Conservation (phyloP, 2,329 filamentous ascomycete species). For the Verruconis gallopava region DNA sequence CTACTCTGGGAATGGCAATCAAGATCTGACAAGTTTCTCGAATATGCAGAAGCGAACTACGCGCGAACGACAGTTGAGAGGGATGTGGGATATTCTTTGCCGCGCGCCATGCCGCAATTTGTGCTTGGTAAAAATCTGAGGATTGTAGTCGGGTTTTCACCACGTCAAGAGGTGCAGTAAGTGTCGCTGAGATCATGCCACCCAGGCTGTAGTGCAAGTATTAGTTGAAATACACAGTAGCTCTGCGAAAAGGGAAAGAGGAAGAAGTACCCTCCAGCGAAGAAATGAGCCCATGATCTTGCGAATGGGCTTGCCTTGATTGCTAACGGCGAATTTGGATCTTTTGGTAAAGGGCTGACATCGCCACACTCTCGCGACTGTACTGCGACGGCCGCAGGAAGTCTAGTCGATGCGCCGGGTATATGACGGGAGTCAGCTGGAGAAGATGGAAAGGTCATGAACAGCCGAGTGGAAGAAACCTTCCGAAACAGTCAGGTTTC, state of each 20-base stretch:
- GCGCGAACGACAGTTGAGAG: constrained; percentile 48
- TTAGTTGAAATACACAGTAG: not conserved
- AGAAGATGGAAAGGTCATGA: constrained; percentile 12
- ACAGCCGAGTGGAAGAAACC: constrained; percentile 5
- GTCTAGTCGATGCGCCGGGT: constrained; percentile 8
- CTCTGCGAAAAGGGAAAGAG: not conserved
- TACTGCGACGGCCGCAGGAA: not conserved
- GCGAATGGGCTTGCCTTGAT: constrained; percentile 28
- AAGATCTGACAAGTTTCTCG: constrained; percentile 79
- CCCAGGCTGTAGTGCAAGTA: constrained; percentile 48
- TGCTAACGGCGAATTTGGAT: not conserved
- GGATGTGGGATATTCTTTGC: constrained; percentile 42
- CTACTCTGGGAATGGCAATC: constrained; percentile 61
- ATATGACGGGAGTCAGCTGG: constrained; percentile 15
- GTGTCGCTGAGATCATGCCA: constrained; percentile 79
- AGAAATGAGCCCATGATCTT: constrained; percentile 84
- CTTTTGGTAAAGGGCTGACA: constrained; percentile 3
- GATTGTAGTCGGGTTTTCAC: constrained; percentile 77
- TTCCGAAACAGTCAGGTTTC: too few relatives aligned
- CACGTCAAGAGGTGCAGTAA: constrained; percentile 90
- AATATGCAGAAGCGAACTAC: constrained; percentile 60
- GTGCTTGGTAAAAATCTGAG: constrained; percentile 84
- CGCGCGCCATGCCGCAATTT: constrained; percentile 57
- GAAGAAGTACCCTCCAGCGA: constrained; percentile 64
- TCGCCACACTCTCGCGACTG: constrained; percentile 6